Conservation (phyloP, 306 rosid species). For the Arachis hypogaea region DNA sequence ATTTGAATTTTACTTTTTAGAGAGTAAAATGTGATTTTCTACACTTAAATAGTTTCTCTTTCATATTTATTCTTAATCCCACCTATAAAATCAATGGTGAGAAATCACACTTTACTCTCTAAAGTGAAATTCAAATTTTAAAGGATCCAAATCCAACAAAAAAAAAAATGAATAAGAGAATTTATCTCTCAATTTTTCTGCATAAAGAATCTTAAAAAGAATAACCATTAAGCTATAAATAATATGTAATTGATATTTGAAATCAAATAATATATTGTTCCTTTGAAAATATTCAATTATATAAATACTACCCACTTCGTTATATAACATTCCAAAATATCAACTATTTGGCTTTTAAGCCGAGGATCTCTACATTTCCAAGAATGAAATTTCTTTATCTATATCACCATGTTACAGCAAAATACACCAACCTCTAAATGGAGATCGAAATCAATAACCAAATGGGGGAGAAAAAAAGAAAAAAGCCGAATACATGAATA, state of each 20-base stretch:
- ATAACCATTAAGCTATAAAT: too few relatives aligned
- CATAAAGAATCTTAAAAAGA: too few relatives aligned
- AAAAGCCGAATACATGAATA: constrained; percentile 30
- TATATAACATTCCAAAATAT: constrained; percentile 22
- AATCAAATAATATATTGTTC: constrained; percentile 11
- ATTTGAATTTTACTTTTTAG: too few relatives aligned
- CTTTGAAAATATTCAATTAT: constrained; percentile 30
- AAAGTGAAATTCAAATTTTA: too few relatives aligned
- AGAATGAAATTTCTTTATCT: constrained; percentile 39
- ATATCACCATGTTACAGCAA: constrained; percentile 41
- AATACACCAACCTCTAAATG: constrained; percentile 38
- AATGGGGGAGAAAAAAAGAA: constrained; percentile 8
- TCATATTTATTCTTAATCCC: too few relatives aligned
- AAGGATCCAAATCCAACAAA: too few relatives aligned
- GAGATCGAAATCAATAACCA: constrained; percentile 48
- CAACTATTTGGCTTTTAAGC: constrained; percentile 38
- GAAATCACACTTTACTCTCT: too few relatives aligned
- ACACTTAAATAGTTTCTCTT: too few relatives aligned
- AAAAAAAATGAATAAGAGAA: not conserved
- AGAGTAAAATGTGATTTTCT: too few relatives aligned
- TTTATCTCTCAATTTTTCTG: not conserved
- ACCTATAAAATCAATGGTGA: too few relatives aligned
- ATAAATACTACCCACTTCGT: constrained; percentile 2
- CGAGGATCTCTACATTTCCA: constrained; percentile 49
- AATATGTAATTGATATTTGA: constrained; percentile 5